Evolutionary conservation across 257 asterid genomes (phyloP), one percentile per base, ranked within the genome.

Genomic region (Marsdenia floribunda): DNA sequence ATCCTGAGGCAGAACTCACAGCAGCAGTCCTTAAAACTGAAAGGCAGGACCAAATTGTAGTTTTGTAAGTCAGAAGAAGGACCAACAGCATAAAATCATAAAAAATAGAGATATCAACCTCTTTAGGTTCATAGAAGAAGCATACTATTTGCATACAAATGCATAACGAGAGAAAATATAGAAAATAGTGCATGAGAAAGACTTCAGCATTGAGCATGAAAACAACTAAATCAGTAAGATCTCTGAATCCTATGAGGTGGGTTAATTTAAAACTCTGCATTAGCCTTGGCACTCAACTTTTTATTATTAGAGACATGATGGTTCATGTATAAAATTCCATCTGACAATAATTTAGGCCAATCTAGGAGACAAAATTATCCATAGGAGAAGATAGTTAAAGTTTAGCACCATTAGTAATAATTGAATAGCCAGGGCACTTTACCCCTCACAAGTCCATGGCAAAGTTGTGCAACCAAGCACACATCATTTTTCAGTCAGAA

Each of bases 21-120:
- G 99, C 92, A 59, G 93, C 92, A n/a, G 97, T 90, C 89, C 88
- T 88, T 73, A 95, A 79, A 87, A 83, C 97, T 93, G 94, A 81
- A 85, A 37, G 78, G 37, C 44, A 72, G 58, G 67, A 80, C 60
- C 61, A 71, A 80, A 74, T 29, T 29, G 35, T 12, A 60, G 22
- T 33, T 38, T 21, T 1, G 12, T 9, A 42, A 63, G 76, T 69
- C 47, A 47, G 29, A 70, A 66, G 14, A 58, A 67, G 40, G 21
- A 65, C 38, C 37, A 26, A 71, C 14, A 3, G 10, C 8, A 64
- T 6, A 58, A 50, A 18, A 47, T 52, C 40, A 76, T 18, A 69
- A 13, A 21, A 29, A 46, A 35, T 4, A 15, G 5, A 24, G 53
- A 33, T 24, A 19, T 5, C 54, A 35, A 68, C 52, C 24, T 16